Evolutionary conservation across 768 basidiomycete species (phyloP), one percentile per base, ranked within the genome.

Genomic region (Ramaria sp.): DNA sequence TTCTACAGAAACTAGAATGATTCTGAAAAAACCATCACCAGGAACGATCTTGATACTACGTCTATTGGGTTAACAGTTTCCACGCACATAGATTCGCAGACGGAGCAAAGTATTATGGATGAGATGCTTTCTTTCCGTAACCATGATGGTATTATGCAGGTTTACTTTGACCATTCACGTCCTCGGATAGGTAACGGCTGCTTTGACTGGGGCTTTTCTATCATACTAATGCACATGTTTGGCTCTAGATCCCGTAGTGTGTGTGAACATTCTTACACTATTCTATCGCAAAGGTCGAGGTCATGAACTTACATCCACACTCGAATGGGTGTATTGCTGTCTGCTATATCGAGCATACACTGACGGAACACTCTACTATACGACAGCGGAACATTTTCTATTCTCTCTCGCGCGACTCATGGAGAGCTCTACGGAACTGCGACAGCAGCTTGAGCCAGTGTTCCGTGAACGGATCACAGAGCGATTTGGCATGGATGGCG

Each of bases 301-400:
- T 0, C 62, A 66, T 7, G 74, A 81, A 47, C 70, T 81, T 0
- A 62, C 69, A 12, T 58, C 62, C 24, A 78, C 79, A 0, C 68
- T 75, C 33, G 68, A 73, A 33, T 82, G 79, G 78, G 70, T 80
- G 6, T 64, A 69, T 51, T 73, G 74, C 38, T 75, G 79, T 30
- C 73, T 82, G 22, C 62, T 71, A 22, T 72, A 80, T 61, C 73
- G 79, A 19, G 79, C 78, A 7, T 81, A 81, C 62, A 63, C 77
- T 20, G 74, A 78, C 12, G 80, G 80, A 9, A 79, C 80, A 6
- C 69, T 77, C 4, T 82, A 81, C 63, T 81, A 82, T 61, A 70
- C 72, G 37, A 75, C 73, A 1, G 65, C 78, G 0, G 78, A 81
- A 63, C 74, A 71, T 54, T 81, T 80, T 63, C 71, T 81, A 20